A percentile compares a stretch with the other conserved stretches of the same genome.
Conservation (phyloP, 441 rosid genomes). For the Syzygium syzygioides region DNA sequence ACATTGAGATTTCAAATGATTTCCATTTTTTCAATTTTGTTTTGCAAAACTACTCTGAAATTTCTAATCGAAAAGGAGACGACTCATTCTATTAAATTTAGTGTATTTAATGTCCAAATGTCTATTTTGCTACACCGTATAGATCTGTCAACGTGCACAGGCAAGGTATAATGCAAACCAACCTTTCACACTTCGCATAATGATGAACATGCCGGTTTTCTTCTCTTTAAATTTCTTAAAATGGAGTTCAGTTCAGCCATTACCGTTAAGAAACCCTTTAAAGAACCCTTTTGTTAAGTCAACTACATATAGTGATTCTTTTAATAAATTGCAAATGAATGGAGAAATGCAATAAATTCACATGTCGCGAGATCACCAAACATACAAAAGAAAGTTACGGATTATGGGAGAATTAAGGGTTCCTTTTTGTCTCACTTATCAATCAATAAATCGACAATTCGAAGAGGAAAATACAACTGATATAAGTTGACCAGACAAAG, state of each 20-base stretch:
- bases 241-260: neutral
- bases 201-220: neutral
- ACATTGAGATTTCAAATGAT: neutral
- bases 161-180: neutral
- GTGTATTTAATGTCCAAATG: neutral
- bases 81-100: neutral
- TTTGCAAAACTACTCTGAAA: neutral
- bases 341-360: neutral
- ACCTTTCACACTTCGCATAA: neutral
- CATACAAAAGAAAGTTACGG: conserved; percentile 1
- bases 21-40: neutral
- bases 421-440: neutral
- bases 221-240: neutral
- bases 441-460: neutral
- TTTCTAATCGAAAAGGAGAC: neutral
- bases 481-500: neutral
- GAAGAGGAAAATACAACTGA: neutral
- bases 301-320: neutral
- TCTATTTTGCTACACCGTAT: neutral
- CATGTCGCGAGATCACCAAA: neutral
- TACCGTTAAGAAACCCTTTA: neutral
- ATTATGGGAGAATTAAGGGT: neutral
- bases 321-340: neutral
- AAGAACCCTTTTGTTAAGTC: neutral
- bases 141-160: neutral